A percentile compares a stretch with the other conserved stretches of the same genome.
Conservation (phyloP, 345 rosid genomes). For the Abelmoschus esculentus region DNA sequence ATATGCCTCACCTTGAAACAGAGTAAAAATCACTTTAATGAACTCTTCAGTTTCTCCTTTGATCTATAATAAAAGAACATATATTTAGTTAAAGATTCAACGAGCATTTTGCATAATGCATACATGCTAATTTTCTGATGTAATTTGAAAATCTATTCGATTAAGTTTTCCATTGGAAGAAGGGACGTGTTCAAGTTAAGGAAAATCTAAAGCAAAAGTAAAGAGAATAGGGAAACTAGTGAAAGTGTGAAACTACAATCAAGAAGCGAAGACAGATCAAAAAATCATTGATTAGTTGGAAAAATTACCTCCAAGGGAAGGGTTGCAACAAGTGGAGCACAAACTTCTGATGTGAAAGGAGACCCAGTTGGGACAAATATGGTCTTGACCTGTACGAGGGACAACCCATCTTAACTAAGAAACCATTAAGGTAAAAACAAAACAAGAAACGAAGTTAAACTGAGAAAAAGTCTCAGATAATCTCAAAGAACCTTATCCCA, state of each 20-base stretch:
- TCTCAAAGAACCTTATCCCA: conserved; percentile 73
- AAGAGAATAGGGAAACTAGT: neutral
- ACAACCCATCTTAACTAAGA: conserved; percentile 9
- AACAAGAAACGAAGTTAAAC: neutral
- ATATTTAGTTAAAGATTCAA: conserved; percentile 1
- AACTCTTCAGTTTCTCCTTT: conserved; percentile 60
- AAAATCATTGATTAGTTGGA: conserved; percentile 8
- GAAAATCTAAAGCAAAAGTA: neutral
- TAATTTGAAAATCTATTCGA: neutral
- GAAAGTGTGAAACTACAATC: neutral
- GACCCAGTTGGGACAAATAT: conserved; percentile 66
- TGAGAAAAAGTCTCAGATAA: neutral
- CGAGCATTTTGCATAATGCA: neutral
- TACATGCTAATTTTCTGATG: neutral
- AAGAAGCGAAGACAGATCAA: conserved; percentile 3
- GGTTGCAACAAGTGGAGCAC: conserved; percentile 87
- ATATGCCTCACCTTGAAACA: conserved; percentile 59
- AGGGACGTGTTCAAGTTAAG: neutral
- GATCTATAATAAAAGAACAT: conserved; percentile 34
- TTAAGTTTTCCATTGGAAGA: neutral
- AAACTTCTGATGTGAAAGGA: conserved; percentile 50
- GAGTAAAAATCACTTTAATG: conserved; percentile 58
- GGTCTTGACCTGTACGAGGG: conserved; percentile 61
- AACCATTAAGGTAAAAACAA: neutral
- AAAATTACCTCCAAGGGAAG: conserved; percentile 82